phyloP scores from a whole-genome alignment of 164 flowering plant species.

The Chimonanthus salicifolius region DNA sequence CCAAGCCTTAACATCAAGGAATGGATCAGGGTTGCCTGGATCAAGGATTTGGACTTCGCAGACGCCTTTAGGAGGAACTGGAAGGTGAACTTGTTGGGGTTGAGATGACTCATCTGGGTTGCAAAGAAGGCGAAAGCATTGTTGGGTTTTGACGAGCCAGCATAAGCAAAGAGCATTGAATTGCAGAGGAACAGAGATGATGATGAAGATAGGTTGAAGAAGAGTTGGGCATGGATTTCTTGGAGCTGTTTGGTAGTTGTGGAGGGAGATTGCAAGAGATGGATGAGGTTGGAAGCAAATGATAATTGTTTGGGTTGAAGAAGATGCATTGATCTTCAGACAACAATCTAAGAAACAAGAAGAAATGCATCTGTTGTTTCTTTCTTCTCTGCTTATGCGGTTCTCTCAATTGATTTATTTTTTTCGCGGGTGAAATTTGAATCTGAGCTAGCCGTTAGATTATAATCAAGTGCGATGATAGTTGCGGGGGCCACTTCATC shows the following conservation, averaged over 20 bases:
- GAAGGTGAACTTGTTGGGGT: slow-evolving; percentile 15
- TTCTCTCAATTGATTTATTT: no score
- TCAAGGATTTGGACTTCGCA: slow-evolving; percentile 10
- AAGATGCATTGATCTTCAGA: slow-evolving; percentile 5
- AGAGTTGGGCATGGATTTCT: slow-evolving; percentile 20
- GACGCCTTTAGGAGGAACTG: slow-evolving; percentile 25
- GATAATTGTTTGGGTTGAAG: slow-evolving; percentile 1
- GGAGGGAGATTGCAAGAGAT: slow-evolving; percentile 17
- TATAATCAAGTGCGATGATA: no score
- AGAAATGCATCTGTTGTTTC: neutral
- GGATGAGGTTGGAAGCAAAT: neutral
- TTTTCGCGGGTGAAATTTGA: no score
- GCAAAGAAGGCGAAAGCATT: slow-evolving; percentile 19
- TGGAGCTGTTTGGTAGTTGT: slow-evolving; percentile 18
- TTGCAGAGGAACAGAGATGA: slow-evolving; percentile 17
- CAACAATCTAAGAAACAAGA: neutral
- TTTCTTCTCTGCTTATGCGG: no score
- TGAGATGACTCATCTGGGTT: slow-evolving; percentile 14
- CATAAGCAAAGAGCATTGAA: slow-evolving; percentile 22
- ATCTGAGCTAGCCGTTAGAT: no score
- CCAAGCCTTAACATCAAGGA: slow-evolving; percentile 16
- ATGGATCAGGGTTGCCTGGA: slow-evolving; percentile 14
- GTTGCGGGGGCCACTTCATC: no score
- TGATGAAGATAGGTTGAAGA: neutral
- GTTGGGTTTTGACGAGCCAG: slow-evolving; percentile 14